Evolutionary conservation across 108 stramenopile species (phyloP), one percentile per base, ranked within the genome.

Genomic region (Craspedostauros australis): DNA sequence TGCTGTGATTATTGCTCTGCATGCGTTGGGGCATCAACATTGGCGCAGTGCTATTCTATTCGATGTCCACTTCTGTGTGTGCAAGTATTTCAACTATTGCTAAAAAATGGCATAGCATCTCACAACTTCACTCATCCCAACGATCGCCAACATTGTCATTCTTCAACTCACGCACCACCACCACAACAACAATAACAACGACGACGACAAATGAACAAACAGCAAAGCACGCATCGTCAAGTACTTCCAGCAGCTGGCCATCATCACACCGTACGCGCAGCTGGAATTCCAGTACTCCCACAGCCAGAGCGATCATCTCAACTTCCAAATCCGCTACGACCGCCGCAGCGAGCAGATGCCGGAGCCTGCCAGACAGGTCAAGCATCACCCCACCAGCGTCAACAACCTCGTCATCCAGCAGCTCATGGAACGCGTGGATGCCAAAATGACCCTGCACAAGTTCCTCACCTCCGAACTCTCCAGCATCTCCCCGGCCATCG

Each of bases 201-300:
- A n/a, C n/a, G n/a, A n/a, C n/a, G n/a, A n/a, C n/a, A n/a, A n/a
- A n/a, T n/a, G n/a, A n/a, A n/a, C n/a, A n/a, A n/a, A n/a, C n/a
- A n/a, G n/a, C 60, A 84, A 84, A 20, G 66, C 91, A 7, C 56
- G 91, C 20, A 84, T 97, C 29, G 77, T 94, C 21, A 82, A 86
- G 54, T 97, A 97, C 59, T 46, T 97, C 25, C 92, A 93, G 47
- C 95, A 96, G 60, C 75, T 97, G 20, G 96, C 96, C 32, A 93
- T 97, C 66, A 95, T 97, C 53, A 97, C 96, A 19, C 96, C 96
- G 16, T 97, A 97, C 57, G 95, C 95, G 2, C 50, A 77, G 16
- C 64, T 97, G 42, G 62, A 70, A 29, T 60, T 97, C 65, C 39
- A 54, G 3, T 97, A 83, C 43, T 29, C 49, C n/a, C 80, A 88